phyloP scores from a whole-genome alignment of 2,329 filamentous ascomycete genomes.

The Arthrobotrys megalospora region DNA sequence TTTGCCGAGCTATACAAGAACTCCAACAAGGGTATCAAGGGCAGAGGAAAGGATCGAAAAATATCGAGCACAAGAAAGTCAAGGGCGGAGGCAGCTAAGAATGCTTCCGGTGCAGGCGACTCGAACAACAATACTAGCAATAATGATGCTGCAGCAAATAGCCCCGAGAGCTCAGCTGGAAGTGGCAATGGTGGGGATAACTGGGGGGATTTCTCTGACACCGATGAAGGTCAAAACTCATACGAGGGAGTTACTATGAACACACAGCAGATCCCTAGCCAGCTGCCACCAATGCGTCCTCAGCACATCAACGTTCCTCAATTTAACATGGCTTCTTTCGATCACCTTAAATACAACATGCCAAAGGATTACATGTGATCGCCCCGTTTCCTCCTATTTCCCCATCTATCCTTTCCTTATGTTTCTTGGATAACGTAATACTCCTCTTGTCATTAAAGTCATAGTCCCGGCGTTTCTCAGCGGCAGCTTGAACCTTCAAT shows the following conservation, averaged over 20 bases:
- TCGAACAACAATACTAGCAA: conserved; percentile 39
- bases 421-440: conserved; percentile 35
- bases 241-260: conserved; percentile 51
- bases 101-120: conserved; percentile 41
- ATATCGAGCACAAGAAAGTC: conserved; percentile 68
- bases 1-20: conserved; percentile 94
- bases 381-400: neutral
- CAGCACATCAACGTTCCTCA: conserved; percentile 55
- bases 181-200: conserved; percentile 47
- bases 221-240: conserved; percentile 57
- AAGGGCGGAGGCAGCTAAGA: conserved; percentile 62
- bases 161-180: conserved; percentile 55
- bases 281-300: conserved; percentile 57
- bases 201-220: conserved; percentile 59
- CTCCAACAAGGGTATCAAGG: conserved; percentile 98
- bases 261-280: conserved; percentile 56
- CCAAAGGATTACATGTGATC: conserved; percentile 50
- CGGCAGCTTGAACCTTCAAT: conserved; percentile 48
- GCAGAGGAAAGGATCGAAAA: conserved; percentile 86
- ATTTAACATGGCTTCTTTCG: conserved; percentile 54
- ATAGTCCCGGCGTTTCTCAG: conserved; percentile 59
- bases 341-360: conserved; percentile 50
- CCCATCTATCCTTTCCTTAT: conserved; percentile 22
- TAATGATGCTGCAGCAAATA: conserved; percentile 35
- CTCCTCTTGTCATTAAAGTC: conserved; percentile 44